Percentiles rank a stretch among this genome's conserved stretches.
Conservation (phyloP, 2,329 filamentous ascomycete species). For the Stemphylium vesicarium region DNA sequence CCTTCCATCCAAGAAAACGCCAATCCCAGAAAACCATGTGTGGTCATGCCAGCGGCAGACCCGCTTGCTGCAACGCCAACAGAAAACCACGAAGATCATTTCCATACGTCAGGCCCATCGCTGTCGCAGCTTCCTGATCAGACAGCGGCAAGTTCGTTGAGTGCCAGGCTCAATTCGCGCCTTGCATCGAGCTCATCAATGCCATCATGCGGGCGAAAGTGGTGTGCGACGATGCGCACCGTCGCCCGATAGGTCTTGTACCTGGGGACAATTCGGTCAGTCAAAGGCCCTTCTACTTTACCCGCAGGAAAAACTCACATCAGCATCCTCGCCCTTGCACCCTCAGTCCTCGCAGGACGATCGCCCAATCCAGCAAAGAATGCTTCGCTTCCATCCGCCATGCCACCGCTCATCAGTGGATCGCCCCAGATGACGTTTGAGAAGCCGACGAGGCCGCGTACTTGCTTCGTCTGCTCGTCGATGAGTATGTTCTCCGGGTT, state of each 20-base stretch:
- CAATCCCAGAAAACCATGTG: background rate
- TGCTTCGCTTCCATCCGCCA: constrained; percentile 45
- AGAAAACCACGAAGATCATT: background rate
- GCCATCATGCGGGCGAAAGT: constrained; percentile 52
- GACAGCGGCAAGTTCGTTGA: constrained; percentile 46
- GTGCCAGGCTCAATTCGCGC: constrained; percentile 48
- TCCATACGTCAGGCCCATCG: background rate
- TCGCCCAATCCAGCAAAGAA: constrained; percentile 54
- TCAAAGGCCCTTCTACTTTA: background rate
- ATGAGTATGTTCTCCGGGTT: constrained; percentile 59
- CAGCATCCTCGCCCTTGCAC: constrained; percentile 47
- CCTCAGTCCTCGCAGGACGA: constrained; percentile 38
- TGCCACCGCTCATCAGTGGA: constrained; percentile 59
- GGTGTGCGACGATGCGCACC: constrained; percentile 51
- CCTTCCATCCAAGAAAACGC: background rate
- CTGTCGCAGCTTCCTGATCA: background rate
- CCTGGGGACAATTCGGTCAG: constrained; percentile 34
- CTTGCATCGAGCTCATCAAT: constrained; percentile 53
- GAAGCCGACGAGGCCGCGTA: constrained; percentile 61
- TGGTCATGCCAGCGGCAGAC: background rate
- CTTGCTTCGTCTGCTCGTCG: constrained; percentile 54
- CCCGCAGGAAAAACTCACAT: constrained; percentile 45
- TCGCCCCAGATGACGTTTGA: constrained; percentile 64
- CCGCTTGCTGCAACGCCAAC: constrained; percentile 2
- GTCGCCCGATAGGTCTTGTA: constrained; percentile 55